A percentile compares a stretch with the other conserved stretches of the same genome.
phyloP scores from a whole-genome alignment of 2,329 filamentous ascomycete species.

The Leptographium procerum region DNA sequence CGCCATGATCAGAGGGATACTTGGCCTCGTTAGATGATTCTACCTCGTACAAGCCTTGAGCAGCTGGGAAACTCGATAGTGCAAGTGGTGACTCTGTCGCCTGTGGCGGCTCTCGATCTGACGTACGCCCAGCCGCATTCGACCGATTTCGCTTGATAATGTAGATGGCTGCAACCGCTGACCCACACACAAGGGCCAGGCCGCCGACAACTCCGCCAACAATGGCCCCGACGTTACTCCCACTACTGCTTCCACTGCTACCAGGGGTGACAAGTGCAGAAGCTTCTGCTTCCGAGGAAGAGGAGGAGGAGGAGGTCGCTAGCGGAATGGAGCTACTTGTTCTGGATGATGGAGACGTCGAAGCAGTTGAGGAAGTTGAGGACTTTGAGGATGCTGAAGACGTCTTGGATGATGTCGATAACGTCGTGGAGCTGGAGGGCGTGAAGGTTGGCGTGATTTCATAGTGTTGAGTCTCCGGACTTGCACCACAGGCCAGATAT shows the following conservation, averaged over 20 bases:
- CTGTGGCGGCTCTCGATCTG: background rate
- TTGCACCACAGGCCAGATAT: conserved; percentile 22
- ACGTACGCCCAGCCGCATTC: background rate
- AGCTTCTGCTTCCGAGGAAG: background rate
- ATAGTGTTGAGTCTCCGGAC: conserved; percentile 3
- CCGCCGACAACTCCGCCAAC: conserved; percentile 14
- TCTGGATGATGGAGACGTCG: background rate
- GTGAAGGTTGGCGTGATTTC: background rate
- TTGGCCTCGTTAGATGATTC: background rate
- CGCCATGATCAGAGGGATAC: background rate
- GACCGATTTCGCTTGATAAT: conserved; percentile 10
- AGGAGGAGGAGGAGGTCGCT: background rate
- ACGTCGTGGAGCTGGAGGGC: background rate
- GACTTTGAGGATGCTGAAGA: background rate
- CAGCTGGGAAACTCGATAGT: background rate
- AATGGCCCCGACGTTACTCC: conserved; percentile 18
- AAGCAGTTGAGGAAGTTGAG: background rate
- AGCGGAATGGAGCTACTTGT: background rate
- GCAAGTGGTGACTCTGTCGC: background rate
- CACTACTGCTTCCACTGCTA: conserved; percentile 6
- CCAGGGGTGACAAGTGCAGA: background rate
- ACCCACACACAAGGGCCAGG: conserved; percentile 22
- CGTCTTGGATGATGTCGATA: background rate
- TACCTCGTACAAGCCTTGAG: background rate
- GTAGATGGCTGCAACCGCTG: conserved; percentile 12